Base-by-base conservation (phyloP, 2,329 filamentous ascomycete genomes). In the Pezicula neosporulosa region DNA sequence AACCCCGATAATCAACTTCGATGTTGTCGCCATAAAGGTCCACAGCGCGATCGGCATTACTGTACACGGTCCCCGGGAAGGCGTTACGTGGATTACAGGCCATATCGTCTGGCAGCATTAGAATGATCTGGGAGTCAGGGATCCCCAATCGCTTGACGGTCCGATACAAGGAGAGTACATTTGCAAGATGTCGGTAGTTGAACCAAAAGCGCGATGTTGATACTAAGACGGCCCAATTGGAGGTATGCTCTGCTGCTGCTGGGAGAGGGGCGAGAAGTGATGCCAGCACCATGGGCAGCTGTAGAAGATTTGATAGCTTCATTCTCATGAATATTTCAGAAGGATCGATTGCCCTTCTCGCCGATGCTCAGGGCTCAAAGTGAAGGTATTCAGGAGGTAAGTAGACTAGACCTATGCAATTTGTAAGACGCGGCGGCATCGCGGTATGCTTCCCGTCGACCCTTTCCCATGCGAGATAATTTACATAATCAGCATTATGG, bases 81-180 rank as follows among this genome's bases (percentile, higher is more conserved):
- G 92, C 91, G 69, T 99, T 99, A 64, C 94, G 90, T 30, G 94
- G 94, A 72, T 99, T 99, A 78, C 94, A 99, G 37, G 94, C 94
- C 90, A 99, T 97, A 75, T 99, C 94, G 70, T 99, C 94, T 19
- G 94, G 94, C n/a, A 99, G 83, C 92, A 99, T 97, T 60, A 99
- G 87, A 68, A 99, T 97, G 72, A 99, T 99, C 70, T 99, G 94
- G 47, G 90, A 96, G 72, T 99, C 94, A 35, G 94, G 94, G 54
- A 99, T 99, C 44, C 94, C 94, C 36, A 99, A 85, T 12, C 94
- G 89, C 76, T 99, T 99, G 57, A 99, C 94, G 51, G 94, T 99
- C 52, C 94, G 90, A 74, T 99, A 99, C 57, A 99, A 85, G 53
- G 93, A 97, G 55, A 99, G 84, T 16, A 96, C 94, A 74, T 99